Evolutionary conservation across 202 grass and related monocot genomes (phyloP).

Genomic region (Elaeis oleifera): DNA sequence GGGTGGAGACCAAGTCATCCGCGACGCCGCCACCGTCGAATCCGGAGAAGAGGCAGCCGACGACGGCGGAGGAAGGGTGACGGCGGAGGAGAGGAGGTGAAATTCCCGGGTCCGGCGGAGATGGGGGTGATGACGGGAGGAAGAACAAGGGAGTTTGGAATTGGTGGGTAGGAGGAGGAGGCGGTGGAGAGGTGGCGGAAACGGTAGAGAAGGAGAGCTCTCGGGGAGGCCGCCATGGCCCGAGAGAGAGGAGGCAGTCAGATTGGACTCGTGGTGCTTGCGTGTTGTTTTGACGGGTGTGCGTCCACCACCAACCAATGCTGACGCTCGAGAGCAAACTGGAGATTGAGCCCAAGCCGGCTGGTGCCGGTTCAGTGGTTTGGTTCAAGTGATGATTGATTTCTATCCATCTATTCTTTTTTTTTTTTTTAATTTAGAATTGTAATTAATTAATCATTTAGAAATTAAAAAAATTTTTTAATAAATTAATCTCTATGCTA

Average conservation of each 20-base stretch:
- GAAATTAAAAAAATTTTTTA: too few species aligned
- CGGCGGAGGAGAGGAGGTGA: neutral
- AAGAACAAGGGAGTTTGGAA: conserved; percentile 4
- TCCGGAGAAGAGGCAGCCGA: conserved; percentile 22
- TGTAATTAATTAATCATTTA: too few species aligned
- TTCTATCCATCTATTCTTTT: too few species aligned
- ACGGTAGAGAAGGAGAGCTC: neutral
- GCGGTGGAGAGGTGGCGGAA: neutral
- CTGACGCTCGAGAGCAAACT: neutral
- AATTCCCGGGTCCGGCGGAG: neutral
- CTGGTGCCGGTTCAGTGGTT: too few species aligned
- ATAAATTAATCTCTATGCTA: too few species aligned
- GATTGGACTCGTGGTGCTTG: neutral
- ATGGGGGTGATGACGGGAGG: conserved; percentile 2
- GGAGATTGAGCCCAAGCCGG: too few species aligned
- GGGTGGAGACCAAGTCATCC: too few species aligned
- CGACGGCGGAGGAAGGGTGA: neutral
- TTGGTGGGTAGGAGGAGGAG: neutral
- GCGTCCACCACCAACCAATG: conserved; percentile 6
- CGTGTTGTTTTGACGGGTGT: neutral
- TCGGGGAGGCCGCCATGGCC: conserved; percentile 5
- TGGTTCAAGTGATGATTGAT: too few species aligned
- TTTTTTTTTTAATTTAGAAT: too few species aligned
- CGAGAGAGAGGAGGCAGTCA: neutral
- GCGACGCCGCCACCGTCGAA: neutral